These are phyloP conservation scores for Diatrype stigma DNA, from an alignment of 2,329 filamentous ascomycete species.

Conservation along the genomic window DNA sequence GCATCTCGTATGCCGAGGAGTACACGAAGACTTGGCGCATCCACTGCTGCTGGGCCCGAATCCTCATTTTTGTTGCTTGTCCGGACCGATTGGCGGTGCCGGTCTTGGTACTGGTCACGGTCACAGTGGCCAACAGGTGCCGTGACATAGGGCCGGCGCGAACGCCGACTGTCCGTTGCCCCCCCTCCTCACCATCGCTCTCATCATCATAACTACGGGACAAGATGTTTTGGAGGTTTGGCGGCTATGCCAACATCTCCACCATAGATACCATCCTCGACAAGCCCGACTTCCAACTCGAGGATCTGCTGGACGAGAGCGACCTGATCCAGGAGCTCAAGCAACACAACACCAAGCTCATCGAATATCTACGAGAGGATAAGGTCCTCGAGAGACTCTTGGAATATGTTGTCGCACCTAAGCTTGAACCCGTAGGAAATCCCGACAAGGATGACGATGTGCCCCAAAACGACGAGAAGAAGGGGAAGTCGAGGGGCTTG, in stretches of 20 bases:
- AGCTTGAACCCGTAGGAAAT: slow-evolving; percentile 54
- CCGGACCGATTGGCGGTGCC: slow-evolving; percentile 1
- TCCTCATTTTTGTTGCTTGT: background rate
- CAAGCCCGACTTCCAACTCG: slow-evolving; percentile 90
- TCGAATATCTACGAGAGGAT: slow-evolving; percentile 90
- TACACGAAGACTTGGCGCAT: background rate
- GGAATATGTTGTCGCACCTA: slow-evolving; percentile 84
- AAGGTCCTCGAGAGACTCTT: slow-evolving; percentile 79
- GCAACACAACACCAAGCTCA: slow-evolving; percentile 95
- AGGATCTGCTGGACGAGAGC: slow-evolving; percentile 92
- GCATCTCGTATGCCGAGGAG: background rate
- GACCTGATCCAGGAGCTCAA: slow-evolving; percentile 97
- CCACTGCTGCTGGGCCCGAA: slow-evolving; percentile 1
- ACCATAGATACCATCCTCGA: slow-evolving; percentile 96
- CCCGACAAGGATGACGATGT: slow-evolving; percentile 38
- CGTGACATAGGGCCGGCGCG: slow-evolving; percentile 21
- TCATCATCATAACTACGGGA: slow-evolving; percentile 14
- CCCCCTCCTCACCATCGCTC: background rate
- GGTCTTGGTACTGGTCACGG: slow-evolving; percentile 13
- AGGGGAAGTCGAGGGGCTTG: slow-evolving; percentile 32
- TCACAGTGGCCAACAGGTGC: slow-evolving; percentile 11
- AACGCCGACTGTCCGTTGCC: too few species aligned
- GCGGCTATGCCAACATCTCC: slow-evolving; percentile 96
- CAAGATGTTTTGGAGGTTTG: slow-evolving; percentile 99
- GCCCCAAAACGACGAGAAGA: slow-evolving; percentile 39